phyloP scores from a whole-genome alignment of 345 rosid genomes.

The Citrus medica region DNA sequence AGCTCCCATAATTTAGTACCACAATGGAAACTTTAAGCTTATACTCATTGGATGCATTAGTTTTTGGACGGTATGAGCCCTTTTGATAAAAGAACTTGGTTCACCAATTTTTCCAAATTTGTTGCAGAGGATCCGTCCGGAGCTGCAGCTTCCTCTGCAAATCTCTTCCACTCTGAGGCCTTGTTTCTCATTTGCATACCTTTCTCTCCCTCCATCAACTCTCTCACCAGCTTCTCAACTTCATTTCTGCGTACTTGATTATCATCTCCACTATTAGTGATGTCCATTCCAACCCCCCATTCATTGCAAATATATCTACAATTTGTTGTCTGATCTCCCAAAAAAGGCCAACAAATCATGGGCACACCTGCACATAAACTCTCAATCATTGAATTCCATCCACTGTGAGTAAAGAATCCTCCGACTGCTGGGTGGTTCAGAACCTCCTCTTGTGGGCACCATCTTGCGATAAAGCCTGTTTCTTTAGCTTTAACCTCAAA shows the following conservation, averaged over 20 bases:
- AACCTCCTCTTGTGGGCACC: constrained; percentile 19
- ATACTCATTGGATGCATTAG: no score
- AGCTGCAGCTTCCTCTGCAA: background rate
- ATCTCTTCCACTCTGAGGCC: background rate
- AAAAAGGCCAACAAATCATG: constrained; percentile 12
- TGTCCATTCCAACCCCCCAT: background rate
- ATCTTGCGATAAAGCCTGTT: constrained; percentile 9
- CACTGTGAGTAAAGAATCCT: constrained; percentile 7
- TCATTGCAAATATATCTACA: background rate
- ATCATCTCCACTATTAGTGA: background rate
- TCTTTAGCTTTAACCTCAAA: background rate
- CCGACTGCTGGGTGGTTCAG: constrained; percentile 14
- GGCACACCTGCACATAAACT: constrained; percentile 15
- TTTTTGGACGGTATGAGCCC: no score
- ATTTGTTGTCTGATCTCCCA: background rate
- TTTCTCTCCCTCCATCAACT: background rate
- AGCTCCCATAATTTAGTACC: no score
- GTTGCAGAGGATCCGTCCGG: background rate
- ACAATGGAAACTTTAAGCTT: no score
- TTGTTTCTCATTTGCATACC: background rate
- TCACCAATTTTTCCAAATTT: background rate
- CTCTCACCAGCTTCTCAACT: background rate
- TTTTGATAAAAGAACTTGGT: no score
- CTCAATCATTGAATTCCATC: constrained; percentile 14
- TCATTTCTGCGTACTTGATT: background rate